Conservation (phyloP, 2,329 filamentous ascomycete species). For the Diaporthe humulicola region DNA sequence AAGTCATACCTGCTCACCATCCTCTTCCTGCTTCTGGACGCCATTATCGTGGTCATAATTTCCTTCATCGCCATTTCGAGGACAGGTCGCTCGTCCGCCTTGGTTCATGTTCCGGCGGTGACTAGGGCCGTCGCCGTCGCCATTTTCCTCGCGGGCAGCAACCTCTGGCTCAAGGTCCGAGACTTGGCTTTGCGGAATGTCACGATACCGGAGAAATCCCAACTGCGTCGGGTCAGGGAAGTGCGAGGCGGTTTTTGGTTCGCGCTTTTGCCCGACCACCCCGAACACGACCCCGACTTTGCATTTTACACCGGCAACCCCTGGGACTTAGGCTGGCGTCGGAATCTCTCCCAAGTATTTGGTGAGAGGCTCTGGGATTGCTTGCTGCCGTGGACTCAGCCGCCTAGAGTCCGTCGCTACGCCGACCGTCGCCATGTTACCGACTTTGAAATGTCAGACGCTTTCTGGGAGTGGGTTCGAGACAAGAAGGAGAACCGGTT, state of each 20-base stretch:
- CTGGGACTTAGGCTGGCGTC: slow-evolving; percentile 32
- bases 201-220: slow-evolving; percentile 27
- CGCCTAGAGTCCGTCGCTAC: slow-evolving; percentile 24
- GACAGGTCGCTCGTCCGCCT: not conserved
- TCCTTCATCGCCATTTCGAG: slow-evolving; percentile 18
- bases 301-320: slow-evolving; percentile 10
- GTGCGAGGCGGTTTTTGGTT: slow-evolving; percentile 33
- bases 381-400: slow-evolving; percentile 37
- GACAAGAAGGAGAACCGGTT: slow-evolving; percentile 1
- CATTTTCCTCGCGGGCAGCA: slow-evolving; percentile 22
- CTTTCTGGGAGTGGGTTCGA: slow-evolving; percentile 34
- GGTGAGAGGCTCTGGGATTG: slow-evolving; percentile 33
- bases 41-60: slow-evolving; percentile 23
- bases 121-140: slow-evolving; percentile 25
- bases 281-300: slow-evolving; percentile 9
- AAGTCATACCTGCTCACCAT: slow-evolving; percentile 36
- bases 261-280: slow-evolving; percentile 26
- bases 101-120: slow-evolving; percentile 15
- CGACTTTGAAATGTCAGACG: slow-evolving; percentile 35
- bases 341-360: slow-evolving; percentile 35
- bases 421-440: slow-evolving; percentile 5
- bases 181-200: slow-evolving; percentile 29
- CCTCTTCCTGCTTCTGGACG: slow-evolving; percentile 31
- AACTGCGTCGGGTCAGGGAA: not conserved
- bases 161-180: slow-evolving; percentile 11